A percentile compares a stretch with the other conserved stretches of the same genome.
phyloP scores from a whole-genome alignment of 495 filamentous ascomycete genomes.

The Clavariopsis aquatica region DNA sequence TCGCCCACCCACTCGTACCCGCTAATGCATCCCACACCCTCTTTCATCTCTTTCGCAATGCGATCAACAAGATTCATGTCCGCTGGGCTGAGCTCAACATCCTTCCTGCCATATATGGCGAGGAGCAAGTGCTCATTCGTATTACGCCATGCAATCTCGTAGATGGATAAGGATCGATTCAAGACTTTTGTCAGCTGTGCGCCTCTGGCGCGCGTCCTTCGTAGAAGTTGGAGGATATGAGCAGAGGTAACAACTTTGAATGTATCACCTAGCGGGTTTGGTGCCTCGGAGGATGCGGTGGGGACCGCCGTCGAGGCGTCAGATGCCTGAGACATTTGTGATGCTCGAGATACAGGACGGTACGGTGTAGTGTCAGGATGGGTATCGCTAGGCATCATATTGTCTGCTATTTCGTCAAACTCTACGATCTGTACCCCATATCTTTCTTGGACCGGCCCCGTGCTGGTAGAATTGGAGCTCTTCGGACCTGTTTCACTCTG shows the following conservation, averaged over 20 bases:
- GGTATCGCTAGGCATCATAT: neutral
- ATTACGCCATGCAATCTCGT: conserved; percentile 9
- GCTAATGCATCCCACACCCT: conserved; percentile 6
- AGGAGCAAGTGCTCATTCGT: conserved; percentile 10
- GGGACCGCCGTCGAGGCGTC: neutral
- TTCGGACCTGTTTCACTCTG: neutral
- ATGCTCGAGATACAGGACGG: neutral
- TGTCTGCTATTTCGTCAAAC: too few species aligned
- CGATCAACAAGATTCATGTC: conserved; percentile 10
- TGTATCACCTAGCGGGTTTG: neutral
- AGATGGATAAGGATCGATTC: neutral
- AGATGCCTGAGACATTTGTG: neutral
- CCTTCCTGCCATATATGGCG: conserved; percentile 8
- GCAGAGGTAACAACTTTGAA: conserved; percentile 1
- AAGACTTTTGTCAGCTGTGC: neutral
- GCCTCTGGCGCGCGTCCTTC: conserved; percentile 1
- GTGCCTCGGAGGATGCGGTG: neutral
- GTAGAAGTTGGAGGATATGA: conserved; percentile 3
- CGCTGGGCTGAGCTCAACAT: neutral
- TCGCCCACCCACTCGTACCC: conserved; percentile 16
- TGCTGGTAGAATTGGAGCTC: neutral
- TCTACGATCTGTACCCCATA: neutral
- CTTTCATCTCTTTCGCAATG: conserved; percentile 9
- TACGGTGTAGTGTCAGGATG: neutral
- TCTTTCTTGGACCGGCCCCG: neutral